These are phyloP conservation scores for Deinandra increscens DNA, from an alignment of 129 eudicot species.

Conservation along the genomic window DNA sequence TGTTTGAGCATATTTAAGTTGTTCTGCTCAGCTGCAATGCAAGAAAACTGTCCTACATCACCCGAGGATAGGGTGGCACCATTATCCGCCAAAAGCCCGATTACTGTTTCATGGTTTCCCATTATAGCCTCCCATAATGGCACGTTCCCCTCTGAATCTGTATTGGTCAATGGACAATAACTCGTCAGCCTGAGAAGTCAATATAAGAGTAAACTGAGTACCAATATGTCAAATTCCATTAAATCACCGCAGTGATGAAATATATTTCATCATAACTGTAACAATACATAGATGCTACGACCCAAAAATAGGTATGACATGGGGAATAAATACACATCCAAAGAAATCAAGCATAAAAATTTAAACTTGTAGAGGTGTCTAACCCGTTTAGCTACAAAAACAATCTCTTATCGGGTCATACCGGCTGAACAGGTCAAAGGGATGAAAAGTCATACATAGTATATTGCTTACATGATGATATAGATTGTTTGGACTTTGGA, in stretches of 20 bases:
- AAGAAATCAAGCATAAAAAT: neutral
- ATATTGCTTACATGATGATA: neutral
- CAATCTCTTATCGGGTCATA: neutral
- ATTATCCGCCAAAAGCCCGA: constrained; percentile 42
- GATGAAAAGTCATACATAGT: neutral
- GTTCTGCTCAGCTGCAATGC: constrained; percentile 76
- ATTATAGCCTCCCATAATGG: constrained; percentile 93
- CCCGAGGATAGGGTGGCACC: constrained; percentile 67
- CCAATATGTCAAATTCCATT: neutral
- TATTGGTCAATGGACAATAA: neutral
- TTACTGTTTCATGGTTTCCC: constrained; percentile 48
- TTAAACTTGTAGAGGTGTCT: neutral
- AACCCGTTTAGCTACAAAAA: neutral
- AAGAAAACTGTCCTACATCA: constrained; percentile 64
- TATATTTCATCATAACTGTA: neutral
- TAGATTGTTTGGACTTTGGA: too few species aligned
- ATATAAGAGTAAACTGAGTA: neutral
- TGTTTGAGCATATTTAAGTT: constrained; percentile 56
- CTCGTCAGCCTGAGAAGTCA: neutral
- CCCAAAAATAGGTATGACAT: neutral
- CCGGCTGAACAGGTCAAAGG: neutral
- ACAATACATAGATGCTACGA: neutral
- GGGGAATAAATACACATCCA: too few species aligned
- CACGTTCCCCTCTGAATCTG: constrained; percentile 85
- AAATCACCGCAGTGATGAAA: neutral